A percentile compares a stretch with the other conserved stretches of the same genome.
Conservation (phyloP, 2,329 filamentous ascomycete genomes). For the Aspergillus oerlinghausenensis region DNA sequence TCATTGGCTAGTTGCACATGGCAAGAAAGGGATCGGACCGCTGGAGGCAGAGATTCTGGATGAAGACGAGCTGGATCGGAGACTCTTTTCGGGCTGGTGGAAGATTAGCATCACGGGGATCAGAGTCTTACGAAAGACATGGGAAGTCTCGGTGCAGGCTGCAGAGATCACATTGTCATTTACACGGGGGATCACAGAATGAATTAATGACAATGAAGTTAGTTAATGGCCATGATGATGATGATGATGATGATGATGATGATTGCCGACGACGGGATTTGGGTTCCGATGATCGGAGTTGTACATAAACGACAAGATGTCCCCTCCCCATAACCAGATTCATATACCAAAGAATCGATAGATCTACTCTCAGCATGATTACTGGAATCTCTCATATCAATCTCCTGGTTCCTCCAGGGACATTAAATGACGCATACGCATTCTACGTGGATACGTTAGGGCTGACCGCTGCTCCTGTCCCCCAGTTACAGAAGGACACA, state of each 20-base stretch:
- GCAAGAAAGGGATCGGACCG: no score
- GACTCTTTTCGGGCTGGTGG: no score
- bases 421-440: slow-evolving; percentile 47
- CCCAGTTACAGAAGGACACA: slow-evolving; percentile 46
- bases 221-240: neutral
- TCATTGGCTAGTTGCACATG: no score
- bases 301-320: neutral
- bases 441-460: slow-evolving; percentile 57
- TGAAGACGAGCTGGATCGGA: no score
- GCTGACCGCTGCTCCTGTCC: slow-evolving; percentile 50
- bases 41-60: no score
- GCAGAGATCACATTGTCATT: neutral
- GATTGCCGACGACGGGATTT: neutral
- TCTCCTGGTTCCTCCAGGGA: slow-evolving; percentile 52
- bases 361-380: slow-evolving; percentile 40
- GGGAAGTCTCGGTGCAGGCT: no score
- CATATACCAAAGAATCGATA: neutral
- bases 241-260: neutral
- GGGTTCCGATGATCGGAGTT: neutral
- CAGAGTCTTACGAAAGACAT: no score
- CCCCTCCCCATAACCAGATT: neutral
- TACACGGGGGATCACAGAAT: neutral
- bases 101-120: no score
- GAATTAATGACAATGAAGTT: neutral
- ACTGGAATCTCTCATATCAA: slow-evolving; percentile 55